A percentile compares a stretch with the other conserved stretches of the same genome.
Evolutionary conservation across 306 rosid genomes (phyloP).

Genomic region (Vigna reflexopilosa): DNA sequence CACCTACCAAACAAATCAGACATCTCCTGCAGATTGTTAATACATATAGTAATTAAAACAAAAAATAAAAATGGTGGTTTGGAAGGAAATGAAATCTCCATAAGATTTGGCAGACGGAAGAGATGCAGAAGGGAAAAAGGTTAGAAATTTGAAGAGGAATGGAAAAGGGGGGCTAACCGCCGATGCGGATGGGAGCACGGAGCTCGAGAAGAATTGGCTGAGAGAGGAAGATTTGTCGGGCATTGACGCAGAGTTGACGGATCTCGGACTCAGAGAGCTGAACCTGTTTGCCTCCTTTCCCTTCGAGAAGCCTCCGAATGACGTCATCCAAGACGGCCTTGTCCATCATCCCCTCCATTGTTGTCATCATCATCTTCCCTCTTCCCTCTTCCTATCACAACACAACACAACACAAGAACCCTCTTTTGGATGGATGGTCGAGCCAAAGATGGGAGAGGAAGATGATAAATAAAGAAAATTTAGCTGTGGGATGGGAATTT

Average conservation of each 20-base stretch:
- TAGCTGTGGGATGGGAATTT: slow-evolving; percentile 28
- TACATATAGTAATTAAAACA: background rate
- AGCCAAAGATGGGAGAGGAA: background rate
- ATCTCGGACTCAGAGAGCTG: slow-evolving; percentile 96
- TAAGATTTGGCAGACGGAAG: background rate
- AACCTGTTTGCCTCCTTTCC: slow-evolving; percentile 88
- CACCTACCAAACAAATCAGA: background rate
- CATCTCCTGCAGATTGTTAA: background rate
- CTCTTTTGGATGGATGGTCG: background rate
- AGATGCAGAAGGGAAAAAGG: no score
- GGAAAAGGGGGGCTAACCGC: slow-evolving; percentile 57
- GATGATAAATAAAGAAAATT: slow-evolving; percentile 45
- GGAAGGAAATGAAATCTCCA: background rate
- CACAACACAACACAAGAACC: background rate
- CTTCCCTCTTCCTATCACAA: background rate
- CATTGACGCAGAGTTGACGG: slow-evolving; percentile 97
- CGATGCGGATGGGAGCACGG: slow-evolving; percentile 77
- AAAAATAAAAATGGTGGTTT: background rate
- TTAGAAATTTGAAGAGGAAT: background rate
- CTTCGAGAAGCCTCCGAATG: slow-evolving; percentile 83
- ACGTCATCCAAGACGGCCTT: slow-evolving; percentile 73
- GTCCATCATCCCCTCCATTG: slow-evolving; percentile 92
- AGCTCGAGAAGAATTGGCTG: slow-evolving; percentile 83
- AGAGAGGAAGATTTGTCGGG: slow-evolving; percentile 90
- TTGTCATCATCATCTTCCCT: slow-evolving; percentile 66